Evolutionary conservation across 352 stramenopile genomes (phyloP).

Genomic region (Phytopythium montanum): DNA sequence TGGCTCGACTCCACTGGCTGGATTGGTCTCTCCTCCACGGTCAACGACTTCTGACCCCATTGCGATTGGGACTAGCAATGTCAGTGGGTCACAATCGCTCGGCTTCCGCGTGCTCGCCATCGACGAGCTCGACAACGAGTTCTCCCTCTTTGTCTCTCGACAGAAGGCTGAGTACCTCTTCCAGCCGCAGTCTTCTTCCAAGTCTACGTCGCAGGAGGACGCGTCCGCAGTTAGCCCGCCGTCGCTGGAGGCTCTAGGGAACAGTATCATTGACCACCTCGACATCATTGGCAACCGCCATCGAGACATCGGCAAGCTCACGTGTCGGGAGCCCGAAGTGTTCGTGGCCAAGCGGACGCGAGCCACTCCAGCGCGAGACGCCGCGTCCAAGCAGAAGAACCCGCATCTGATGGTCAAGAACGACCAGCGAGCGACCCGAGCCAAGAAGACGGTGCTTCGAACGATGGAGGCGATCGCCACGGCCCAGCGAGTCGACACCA

Average conservation of each 20-base stretch:
- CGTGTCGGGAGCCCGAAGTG: conserved; percentile 43
- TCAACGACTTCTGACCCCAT: not conserved
- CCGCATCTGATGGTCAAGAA: conserved; percentile 33
- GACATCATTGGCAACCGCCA: conserved; percentile 71
- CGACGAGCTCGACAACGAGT: conserved; percentile 71
- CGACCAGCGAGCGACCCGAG: conserved; percentile 52
- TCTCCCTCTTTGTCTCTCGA: conserved; percentile 44
- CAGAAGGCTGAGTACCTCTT: conserved; percentile 48
- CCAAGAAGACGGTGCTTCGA: conserved; percentile 36
- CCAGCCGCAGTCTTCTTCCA: not conserved
- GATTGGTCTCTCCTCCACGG: not conserved
- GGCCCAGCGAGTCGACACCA: conserved; percentile 9
- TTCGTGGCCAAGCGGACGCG: conserved; percentile 40
- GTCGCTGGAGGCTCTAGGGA: conserved; percentile 31
- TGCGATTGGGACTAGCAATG: not conserved
- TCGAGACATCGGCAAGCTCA: conserved; percentile 52
- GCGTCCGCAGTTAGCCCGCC: conserved; percentile 2
- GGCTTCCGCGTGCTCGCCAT: conserved; percentile 51
- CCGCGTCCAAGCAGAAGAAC: conserved; percentile 32
- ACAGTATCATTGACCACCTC: conserved; percentile 45
- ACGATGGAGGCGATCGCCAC: conserved; percentile 42
- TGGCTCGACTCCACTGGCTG: not conserved
- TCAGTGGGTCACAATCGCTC: not conserved
- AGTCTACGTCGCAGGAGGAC: not conserved
- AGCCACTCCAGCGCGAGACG: conserved; percentile 17